Evolutionary conservation across 768 basidiomycete species (phyloP), one percentile per base, ranked within the genome.

Genomic region (Nidularia sp.): DNA sequence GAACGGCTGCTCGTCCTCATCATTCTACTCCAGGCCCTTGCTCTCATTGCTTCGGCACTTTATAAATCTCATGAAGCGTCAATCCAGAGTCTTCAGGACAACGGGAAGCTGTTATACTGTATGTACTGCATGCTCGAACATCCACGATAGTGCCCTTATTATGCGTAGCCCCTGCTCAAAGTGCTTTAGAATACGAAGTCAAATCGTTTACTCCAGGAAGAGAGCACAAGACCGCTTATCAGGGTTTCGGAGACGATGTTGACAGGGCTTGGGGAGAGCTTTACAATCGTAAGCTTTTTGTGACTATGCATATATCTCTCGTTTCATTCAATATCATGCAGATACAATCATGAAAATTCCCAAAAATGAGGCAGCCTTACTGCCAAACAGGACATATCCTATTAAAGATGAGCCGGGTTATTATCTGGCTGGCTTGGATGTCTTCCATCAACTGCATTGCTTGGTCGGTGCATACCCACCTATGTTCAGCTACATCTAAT

Each of bases 401-500:
- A 59, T 62, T 42, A 49, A 56, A 6, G 56, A 53, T 8, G 50
- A 58, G 6, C 54, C 58, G 5, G 62, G 56, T 5, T 55, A 62
- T 41, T 64, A 62, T 48, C 43, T 64, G 12, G 57, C 54, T n/a
- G 54, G 45, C 9, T 33, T 64, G 12, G 61, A 64, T 44, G 62
- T 62, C 15, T 64, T 64, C 44, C 62, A 64, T 49, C 62, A 64
- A 45, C 46, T 64, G 18, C 62, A 62, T 47, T 61, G 62, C 36
- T 42, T 64, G 46, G 62, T 57, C 45, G 35, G 55, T 47, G 31
- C 2, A n/a, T 8, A n/a, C n/a, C 57, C n/a, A 25, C 45, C 25
- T 3, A 3, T 15, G 15, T 29, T 18, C 2, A 18, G 12, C 9
- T 15, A 6, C 10, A 32, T 15, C 42, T 25, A 4, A 13, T n/a